Evolutionary conservation across 768 basidiomycete species (phyloP).

Genomic region (Cyclocybe aegerita): DNA sequence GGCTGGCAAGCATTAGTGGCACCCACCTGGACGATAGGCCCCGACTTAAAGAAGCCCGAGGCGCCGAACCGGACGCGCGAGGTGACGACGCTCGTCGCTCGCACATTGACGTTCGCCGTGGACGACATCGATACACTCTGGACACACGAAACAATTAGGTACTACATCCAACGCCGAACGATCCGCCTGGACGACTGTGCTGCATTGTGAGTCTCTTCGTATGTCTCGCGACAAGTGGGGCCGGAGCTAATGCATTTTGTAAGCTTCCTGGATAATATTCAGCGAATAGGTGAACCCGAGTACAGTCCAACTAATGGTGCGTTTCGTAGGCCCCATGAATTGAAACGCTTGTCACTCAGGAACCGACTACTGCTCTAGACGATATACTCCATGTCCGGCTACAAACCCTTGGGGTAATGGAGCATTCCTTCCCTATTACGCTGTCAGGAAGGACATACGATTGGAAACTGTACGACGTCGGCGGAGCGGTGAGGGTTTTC

Average conservation of each 20-base stretch:
- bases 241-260: no score
- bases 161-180: conserved; percentile 54
- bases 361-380: conserved; percentile 34
- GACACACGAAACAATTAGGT: conserved; percentile 64
- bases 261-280: conserved; percentile 70
- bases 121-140: conserved; percentile 64
- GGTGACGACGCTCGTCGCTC: conserved; percentile 50
- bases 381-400: conserved; percentile 80
- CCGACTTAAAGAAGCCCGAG: conserved; percentile 22
- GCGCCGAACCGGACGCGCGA: conserved; percentile 16
- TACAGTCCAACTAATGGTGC: conserved; percentile 72
- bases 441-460: conserved; percentile 62
- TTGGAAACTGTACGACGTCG: conserved; percentile 84
- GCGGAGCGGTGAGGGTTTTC: conserved; percentile 63
- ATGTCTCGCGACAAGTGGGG: not conserved
- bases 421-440: conserved; percentile 70
- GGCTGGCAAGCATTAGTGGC: conserved; percentile 70
- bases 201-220: conserved; percentile 54
- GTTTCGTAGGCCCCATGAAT: conserved; percentile 6
- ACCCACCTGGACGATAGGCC: conserved; percentile 35
- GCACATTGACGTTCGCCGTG: conserved; percentile 47
- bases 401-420: conserved; percentile 78
- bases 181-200: conserved; percentile 76
- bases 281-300: conserved; percentile 64
- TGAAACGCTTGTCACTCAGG: not conserved